phyloP scores from a whole-genome alignment of 163 green algal species.

The Scenedesmus sp. region DNA sequence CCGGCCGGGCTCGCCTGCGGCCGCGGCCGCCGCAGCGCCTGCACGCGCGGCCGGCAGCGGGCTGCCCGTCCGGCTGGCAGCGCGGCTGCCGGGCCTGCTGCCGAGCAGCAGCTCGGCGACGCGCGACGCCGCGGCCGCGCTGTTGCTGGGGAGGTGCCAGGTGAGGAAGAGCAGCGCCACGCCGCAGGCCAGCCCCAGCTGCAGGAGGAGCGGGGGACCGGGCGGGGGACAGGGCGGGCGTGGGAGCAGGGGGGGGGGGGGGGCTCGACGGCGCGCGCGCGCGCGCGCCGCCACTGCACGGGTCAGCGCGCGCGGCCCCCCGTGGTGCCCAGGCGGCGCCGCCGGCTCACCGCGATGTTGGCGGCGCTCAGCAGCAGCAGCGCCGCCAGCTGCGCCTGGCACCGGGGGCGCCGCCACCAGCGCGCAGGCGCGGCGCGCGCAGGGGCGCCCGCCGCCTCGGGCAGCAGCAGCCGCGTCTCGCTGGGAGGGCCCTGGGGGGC shows the following conservation, averaged over 20 bases:
- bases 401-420: slow-evolving; percentile 23
- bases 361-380: slow-evolving; percentile 28
- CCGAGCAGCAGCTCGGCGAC: slow-evolving; percentile 22
- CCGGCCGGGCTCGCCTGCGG: too few relatives aligned
- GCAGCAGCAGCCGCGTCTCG: too few relatives aligned
- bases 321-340: too few relatives aligned
- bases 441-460: too few relatives aligned
- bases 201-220: neutral
- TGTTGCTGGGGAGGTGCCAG: slow-evolving; percentile 41
- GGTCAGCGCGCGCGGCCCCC: too few relatives aligned
- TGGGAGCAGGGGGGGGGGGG: too few relatives aligned
- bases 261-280: too few relatives aligned
- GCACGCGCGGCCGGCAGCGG: neutral
- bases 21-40: too few relatives aligned
- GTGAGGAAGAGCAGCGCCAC: slow-evolving; percentile 41
- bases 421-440: neutral
- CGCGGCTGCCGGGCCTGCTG: slow-evolving; percentile 1
- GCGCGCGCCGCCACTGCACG: too few relatives aligned
- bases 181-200: slow-evolving; percentile 5
- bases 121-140: neutral
- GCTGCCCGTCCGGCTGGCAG: slow-evolving; percentile 1
- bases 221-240: too few relatives aligned
- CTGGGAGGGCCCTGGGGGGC: too few relatives aligned
- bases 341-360: slow-evolving; percentile 11
- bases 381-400: neutral